Evolutionary conservation across 176 grass and related monocot genomes (phyloP).

Genomic region (Bothriochloa decipiens): DNA sequence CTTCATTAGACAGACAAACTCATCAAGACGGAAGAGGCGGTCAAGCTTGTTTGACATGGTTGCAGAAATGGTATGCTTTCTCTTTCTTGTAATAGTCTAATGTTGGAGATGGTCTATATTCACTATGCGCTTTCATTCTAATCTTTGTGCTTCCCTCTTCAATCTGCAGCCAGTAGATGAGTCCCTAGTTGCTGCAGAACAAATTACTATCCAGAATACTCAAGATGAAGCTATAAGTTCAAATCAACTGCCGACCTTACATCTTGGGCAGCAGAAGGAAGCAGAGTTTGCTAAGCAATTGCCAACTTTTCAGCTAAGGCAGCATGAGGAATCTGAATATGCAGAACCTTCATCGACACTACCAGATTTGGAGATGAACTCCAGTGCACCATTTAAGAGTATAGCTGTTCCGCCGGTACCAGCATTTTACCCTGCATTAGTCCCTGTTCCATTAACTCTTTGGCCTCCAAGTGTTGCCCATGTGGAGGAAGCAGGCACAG

Average conservation of each 20-base stretch:
- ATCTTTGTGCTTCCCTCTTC: conserved; percentile 25
- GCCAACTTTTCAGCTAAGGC: conserved; percentile 45
- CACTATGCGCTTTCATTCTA: conserved; percentile 11
- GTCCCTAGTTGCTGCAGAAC: conserved; percentile 27
- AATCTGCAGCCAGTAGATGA: conserved; percentile 59
- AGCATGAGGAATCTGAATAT: conserved; percentile 51
- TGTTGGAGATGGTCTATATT: neutral
- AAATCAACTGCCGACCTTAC: conserved; percentile 47
- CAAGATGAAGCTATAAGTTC: conserved; percentile 48
- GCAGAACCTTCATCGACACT: conserved; percentile 25
- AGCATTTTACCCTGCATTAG: conserved; percentile 56
- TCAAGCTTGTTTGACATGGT: conserved; percentile 96
- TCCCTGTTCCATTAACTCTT: conserved; percentile 49
- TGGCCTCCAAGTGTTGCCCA: conserved; percentile 56
- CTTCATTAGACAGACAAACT: conserved; percentile 86
- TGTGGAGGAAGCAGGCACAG: conserved; percentile 34
- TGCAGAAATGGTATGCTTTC: conserved; percentile 60
- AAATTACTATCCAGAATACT: conserved; percentile 36
- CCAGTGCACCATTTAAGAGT: conserved; percentile 31
- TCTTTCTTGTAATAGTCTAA: neutral
- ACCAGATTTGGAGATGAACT: conserved; percentile 35
- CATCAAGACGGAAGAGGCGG: conserved; percentile 79
- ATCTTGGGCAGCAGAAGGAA: conserved; percentile 54
- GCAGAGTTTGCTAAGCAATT: conserved; percentile 42
- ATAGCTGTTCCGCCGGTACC: conserved; percentile 27